Evolutionary conservation across 176 grass and related monocot genomes (phyloP).

Genomic region (Zoysia japonica): DNA sequence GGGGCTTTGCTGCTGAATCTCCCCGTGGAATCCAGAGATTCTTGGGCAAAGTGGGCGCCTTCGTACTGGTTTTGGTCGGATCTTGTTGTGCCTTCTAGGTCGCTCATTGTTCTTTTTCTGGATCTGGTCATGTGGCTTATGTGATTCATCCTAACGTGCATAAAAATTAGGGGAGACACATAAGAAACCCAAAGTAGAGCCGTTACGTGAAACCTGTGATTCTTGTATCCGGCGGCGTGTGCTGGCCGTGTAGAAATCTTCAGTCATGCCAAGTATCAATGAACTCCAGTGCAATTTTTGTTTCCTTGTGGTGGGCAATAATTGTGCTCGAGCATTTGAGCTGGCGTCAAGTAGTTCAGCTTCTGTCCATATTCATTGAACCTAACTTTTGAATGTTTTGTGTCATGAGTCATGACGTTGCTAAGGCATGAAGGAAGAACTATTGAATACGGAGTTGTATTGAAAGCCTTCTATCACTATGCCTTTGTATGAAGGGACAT

Average conservation of each 20-base stretch:
- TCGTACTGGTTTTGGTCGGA: conserved; percentile 45
- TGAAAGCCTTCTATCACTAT: no score
- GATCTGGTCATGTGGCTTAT: conserved; percentile 54
- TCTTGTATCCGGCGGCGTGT: conserved; percentile 44
- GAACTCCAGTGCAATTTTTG: conserved; percentile 16
- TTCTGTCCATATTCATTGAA: neutral
- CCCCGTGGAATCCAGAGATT: conserved; percentile 50
- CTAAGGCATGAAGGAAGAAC: neutral
- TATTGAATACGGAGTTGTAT: neutral
- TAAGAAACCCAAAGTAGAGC: conserved; percentile 24
- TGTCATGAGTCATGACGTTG: conserved; percentile 19
- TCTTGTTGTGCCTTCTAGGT: conserved; percentile 52
- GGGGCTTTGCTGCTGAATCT: conserved; percentile 48
- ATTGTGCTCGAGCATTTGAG: conserved; percentile 20
- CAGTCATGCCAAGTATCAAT: conserved; percentile 24
- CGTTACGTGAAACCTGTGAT: conserved; percentile 30
- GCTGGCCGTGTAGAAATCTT: conserved; percentile 29
- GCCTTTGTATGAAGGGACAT: no score
- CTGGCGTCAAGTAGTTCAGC: conserved; percentile 29
- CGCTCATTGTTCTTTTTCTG: conserved; percentile 51
- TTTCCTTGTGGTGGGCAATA: conserved; percentile 33
- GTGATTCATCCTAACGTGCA: conserved; percentile 42
- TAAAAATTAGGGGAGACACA: conserved; percentile 24
- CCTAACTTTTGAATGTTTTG: neutral
- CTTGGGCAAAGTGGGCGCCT: conserved; percentile 35